Base-by-base conservation (phyloP, 768 basidiomycete genomes). In the Leucocoprinus sp. region DNA sequence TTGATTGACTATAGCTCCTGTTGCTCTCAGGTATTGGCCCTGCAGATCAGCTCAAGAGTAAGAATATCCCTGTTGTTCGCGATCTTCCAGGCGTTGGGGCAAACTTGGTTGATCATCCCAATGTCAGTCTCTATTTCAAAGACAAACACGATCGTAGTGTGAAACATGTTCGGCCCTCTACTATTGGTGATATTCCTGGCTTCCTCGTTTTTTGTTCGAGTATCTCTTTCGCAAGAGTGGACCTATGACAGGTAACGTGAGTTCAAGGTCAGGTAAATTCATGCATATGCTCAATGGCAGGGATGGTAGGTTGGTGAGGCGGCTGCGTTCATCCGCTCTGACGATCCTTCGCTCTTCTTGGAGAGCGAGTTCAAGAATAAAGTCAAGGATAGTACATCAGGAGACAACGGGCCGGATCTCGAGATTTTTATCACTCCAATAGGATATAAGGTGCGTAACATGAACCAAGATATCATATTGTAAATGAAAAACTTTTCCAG, bases 11-110 rank as follows among this genome's bases (percentile, higher is more conserved):
- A 27, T 62, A 84, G 66, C 72, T 85, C 41, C 68, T 86, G 11
- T 71, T 84, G 70, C 68, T 86, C 14, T 86, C 84, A 28, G 90
- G 90, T 8, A 64, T 93, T 37, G 90, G 89, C 2, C 84, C 86
- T 27, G 68, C 70, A 1, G 65, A 66, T 1, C 69, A 84, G 9
- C 68, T 91, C 28, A 52, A 65, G 8, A 58, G 66, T 28, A 64
- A 79, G 45, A 60, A 62, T 4, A 80, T 93, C 17, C 65, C 74
- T 0, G 61, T 80, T 23, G 63, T 81, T 15, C 56, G 75, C 5
- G 77, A 89, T 53, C 72, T 84, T 1, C 81, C 84, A 0, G 80
- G 80, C 8, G 87, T 93, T 15, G 90, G 90, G 11, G 65, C 72
- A 7, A 72, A 89, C 57, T 71, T 92, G 14, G 65, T 73, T 36